Conservation (phyloP, 2,329 filamentous ascomycete genomes). For the Aureobasidium namibiae region DNA sequence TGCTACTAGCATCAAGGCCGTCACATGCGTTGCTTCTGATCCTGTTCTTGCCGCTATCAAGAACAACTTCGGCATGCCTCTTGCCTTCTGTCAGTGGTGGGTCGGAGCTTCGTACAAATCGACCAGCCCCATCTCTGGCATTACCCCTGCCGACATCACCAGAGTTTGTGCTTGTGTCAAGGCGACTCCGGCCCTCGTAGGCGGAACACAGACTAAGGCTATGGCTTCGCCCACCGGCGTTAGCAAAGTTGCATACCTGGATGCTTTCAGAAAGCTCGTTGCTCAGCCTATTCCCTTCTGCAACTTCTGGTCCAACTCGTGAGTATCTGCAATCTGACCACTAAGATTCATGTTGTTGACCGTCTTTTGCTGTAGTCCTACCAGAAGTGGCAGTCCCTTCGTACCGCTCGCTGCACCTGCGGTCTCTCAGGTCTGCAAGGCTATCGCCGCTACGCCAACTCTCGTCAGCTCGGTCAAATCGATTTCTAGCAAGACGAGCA, state of each 20-base stretch:
- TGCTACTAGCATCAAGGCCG: neutral
- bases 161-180: conserved; percentile 6
- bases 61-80: neutral
- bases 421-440: conserved; percentile 1
- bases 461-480: neutral
- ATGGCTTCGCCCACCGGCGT: conserved; percentile 1
- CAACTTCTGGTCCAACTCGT: conserved; percentile 4
- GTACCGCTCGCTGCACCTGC: neutral
- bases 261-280: neutral
- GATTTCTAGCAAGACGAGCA: neutral
- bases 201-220: neutral
- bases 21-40: neutral
- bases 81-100: conserved; percentile 9
- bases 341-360: neutral
- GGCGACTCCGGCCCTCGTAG: neutral
- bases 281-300: conserved; percentile 12
- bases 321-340: neutral
- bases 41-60: neutral
- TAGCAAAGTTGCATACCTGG: neutral
- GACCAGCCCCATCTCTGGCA: conserved; percentile 3
- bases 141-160: neutral
- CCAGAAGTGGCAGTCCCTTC: neutral
- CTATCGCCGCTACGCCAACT: neutral
- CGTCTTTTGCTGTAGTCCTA: neutral
- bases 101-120: neutral